Conservation (phyloP, 2,329 filamentous ascomycete species). For the Calonectria pteridis region DNA sequence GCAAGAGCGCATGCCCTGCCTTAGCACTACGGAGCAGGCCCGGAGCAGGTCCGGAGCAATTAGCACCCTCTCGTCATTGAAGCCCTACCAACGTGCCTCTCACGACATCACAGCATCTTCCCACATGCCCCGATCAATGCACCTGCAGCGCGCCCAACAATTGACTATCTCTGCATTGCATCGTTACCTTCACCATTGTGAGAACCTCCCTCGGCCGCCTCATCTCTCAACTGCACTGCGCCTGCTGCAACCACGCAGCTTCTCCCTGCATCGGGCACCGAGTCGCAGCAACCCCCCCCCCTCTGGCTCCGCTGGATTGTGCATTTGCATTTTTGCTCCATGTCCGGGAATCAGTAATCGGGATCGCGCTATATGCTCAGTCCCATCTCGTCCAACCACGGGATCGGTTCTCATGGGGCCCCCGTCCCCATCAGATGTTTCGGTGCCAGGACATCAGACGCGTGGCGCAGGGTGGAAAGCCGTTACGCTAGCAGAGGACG, state of each 20-base stretch:
- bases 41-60: not conserved
- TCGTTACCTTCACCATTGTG: not conserved
- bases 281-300: not conserved
- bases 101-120: not conserved
- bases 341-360: constrained; percentile 9
- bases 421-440: constrained; percentile 23
- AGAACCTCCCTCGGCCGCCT: not conserved
- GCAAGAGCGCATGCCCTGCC: not conserved
- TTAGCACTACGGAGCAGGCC: not conserved
- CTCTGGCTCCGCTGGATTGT: constrained; percentile 7
- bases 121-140: constrained; percentile 1
- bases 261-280: constrained; percentile 16
- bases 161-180: constrained; percentile 1
- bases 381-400: constrained; percentile 22
- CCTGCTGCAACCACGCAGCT: constrained; percentile 23
- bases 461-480: constrained; percentile 40
- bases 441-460: constrained; percentile 38
- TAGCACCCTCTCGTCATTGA: not conserved
- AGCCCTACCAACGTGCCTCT: not conserved
- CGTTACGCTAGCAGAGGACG: constrained; percentile 40
- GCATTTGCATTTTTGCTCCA: not conserved
- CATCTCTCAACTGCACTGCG: constrained; percentile 3
- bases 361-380: constrained; percentile 7
- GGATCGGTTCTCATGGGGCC: constrained; percentile 24
- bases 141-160: constrained; percentile 2